phyloP scores from a whole-genome alignment of 305 asterid genomes.

The Solanum chacoense region DNA sequence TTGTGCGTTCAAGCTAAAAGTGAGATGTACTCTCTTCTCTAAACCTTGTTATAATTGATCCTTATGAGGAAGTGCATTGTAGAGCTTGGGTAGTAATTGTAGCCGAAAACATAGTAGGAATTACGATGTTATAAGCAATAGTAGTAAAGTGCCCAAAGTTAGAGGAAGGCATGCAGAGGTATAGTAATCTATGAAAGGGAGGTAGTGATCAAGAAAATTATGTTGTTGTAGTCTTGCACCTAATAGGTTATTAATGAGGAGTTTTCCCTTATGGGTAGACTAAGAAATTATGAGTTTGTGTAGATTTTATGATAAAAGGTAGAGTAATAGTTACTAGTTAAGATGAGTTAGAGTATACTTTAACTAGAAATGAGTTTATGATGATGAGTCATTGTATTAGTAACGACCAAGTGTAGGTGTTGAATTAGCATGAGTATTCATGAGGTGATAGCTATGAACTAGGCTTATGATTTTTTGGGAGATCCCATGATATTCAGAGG shows the following conservation, averaged over 20 bases:
- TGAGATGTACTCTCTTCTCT: background rate
- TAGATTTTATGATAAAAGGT: background rate
- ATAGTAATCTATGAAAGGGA: background rate
- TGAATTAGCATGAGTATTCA: background rate
- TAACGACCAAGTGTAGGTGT: background rate
- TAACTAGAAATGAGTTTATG: background rate
- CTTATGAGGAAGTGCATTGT: background rate
- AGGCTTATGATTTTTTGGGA: background rate
- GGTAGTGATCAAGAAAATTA: background rate
- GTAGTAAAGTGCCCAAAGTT: background rate
- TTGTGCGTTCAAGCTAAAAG: background rate
- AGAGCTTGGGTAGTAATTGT: background rate
- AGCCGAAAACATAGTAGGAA: background rate
- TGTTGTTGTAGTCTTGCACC: background rate
- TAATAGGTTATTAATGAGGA: background rate
- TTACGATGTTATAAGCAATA: background rate
- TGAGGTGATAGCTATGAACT: background rate
- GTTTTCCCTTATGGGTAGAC: background rate
- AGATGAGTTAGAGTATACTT: background rate
- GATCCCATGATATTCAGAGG: background rate
- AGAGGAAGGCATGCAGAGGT: background rate
- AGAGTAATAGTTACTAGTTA: background rate
- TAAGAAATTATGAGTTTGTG: background rate
- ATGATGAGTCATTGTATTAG: background rate
- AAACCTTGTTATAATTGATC: background rate